Conservation (phyloP, 805 yeast genomes). For the Starmera amethionina region DNA sequence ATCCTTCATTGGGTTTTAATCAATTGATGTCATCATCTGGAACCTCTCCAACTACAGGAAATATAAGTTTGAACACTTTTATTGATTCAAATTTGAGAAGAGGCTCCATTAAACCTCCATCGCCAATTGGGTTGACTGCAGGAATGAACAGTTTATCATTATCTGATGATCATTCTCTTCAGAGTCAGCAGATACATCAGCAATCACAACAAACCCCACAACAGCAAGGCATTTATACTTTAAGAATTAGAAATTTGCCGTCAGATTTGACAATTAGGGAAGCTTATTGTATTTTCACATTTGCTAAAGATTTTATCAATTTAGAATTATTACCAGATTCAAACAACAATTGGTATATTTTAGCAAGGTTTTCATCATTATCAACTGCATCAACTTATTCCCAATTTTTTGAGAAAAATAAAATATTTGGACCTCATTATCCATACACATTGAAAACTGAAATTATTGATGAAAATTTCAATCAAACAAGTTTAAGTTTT, state of each 20-base stretch:
- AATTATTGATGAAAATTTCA: conserved; percentile 21
- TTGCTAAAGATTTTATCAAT: conserved; percentile 52
- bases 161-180: background rate
- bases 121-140: conserved; percentile 15
- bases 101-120: conserved; percentile 10
- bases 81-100: conserved; percentile 9
- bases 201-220: conserved; percentile 3
- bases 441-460: conserved; percentile 32
- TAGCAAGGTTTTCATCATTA: conserved; percentile 36
- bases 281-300: conserved; percentile 54
- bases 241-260: conserved; percentile 51
- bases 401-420: conserved; percentile 28
- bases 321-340: conserved; percentile 35
- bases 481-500: too few species aligned
- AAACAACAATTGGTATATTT: conserved; percentile 24
- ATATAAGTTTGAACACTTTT: conserved; percentile 4
- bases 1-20: background rate
- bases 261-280: conserved; percentile 56
- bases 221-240: conserved; percentile 11
- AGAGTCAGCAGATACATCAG: background rate
- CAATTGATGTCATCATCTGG: conserved; percentile 9
- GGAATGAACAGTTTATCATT: conserved; percentile 11
- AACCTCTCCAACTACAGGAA: conserved; percentile 14
- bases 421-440: conserved; percentile 39
- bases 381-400: conserved; percentile 35